Percentiles rank a stretch among this genome's conserved stretches.
Conservation (phyloP, 2,329 filamentous ascomycete genomes). For the Lasiodiplodia hormozganensis region DNA sequence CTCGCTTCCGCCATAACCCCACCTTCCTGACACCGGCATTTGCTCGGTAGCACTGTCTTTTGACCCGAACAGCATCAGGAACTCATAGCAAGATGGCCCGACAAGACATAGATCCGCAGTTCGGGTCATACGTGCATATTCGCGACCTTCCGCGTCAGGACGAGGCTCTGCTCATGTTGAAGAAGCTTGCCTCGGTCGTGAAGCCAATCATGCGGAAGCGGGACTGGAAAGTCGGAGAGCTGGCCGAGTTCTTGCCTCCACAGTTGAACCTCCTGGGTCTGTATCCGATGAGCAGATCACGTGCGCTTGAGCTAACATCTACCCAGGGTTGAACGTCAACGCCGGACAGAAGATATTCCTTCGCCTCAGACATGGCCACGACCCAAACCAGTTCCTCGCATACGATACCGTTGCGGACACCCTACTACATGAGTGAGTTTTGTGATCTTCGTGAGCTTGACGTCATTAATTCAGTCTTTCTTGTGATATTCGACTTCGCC, state of each 20-base stretch:
- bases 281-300: background rate
- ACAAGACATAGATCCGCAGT: constrained; percentile 56
- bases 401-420: constrained; percentile 85
- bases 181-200: constrained; percentile 83
- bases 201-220: constrained; percentile 94
- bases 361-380: constrained; percentile 77
- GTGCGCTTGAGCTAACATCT: constrained; percentile 7
- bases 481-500: background rate
- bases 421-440: constrained; percentile 79
- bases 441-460: background rate
- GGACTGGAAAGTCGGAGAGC: constrained; percentile 77
- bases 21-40: background rate
- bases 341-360: constrained; percentile 80
- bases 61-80: background rate
- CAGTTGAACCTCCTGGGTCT: constrained; percentile 75
- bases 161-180: constrained; percentile 66
- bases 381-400: constrained; percentile 78
- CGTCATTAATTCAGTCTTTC: background rate
- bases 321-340: constrained; percentile 75
- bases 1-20: background rate
- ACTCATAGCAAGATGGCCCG: constrained; percentile 16
- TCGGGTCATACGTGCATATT: constrained; percentile 58
- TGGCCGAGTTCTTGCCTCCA: constrained; percentile 85
- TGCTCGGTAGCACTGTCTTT: background rate
- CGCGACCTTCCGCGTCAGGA: constrained; percentile 52